Conservation (phyloP, 2,329 filamentous ascomycete species). For the Sporothrix mexicana region DNA sequence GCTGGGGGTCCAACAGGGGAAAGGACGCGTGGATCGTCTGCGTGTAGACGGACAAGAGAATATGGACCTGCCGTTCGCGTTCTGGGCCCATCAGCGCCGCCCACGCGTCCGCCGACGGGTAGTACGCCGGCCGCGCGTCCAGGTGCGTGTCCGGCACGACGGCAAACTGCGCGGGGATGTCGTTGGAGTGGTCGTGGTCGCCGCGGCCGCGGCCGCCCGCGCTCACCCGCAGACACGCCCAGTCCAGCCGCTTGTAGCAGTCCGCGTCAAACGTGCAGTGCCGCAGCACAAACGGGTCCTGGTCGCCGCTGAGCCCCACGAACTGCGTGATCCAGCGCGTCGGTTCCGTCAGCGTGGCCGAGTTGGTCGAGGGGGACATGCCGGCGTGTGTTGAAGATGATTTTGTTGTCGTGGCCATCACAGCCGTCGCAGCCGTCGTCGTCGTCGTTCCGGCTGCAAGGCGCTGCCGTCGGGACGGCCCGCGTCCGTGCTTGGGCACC, state of each 20-base stretch:
- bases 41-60: not conserved
- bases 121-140: slow-evolving; percentile 11
- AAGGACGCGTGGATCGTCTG: not conserved
- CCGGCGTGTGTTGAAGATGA: not conserved
- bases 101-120: not conserved
- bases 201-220: too few species aligned
- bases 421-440: not conserved
- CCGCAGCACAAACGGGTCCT: slow-evolving; percentile 4
- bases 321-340: slow-evolving; percentile 15
- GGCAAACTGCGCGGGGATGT: slow-evolving; percentile 8
- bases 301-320: not conserved
- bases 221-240: slow-evolving; percentile 5
- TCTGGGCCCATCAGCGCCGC: not conserved
- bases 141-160: slow-evolving; percentile 11
- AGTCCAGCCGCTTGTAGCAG: slow-evolving; percentile 14
- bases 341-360: not conserved
- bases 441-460: not conserved
- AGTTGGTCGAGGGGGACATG: slow-evolving; percentile 11
- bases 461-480: not conserved
- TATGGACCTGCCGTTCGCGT: not conserved
- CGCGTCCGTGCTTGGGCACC: not conserved
- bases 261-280: slow-evolving; percentile 13
- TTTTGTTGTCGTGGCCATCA: not conserved
- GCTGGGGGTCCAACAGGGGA: not conserved
- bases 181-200: too few species aligned